Evolutionary conservation across 169 alveolate genomes (phyloP).

Genomic region (Eimeria necatrix): DNA sequence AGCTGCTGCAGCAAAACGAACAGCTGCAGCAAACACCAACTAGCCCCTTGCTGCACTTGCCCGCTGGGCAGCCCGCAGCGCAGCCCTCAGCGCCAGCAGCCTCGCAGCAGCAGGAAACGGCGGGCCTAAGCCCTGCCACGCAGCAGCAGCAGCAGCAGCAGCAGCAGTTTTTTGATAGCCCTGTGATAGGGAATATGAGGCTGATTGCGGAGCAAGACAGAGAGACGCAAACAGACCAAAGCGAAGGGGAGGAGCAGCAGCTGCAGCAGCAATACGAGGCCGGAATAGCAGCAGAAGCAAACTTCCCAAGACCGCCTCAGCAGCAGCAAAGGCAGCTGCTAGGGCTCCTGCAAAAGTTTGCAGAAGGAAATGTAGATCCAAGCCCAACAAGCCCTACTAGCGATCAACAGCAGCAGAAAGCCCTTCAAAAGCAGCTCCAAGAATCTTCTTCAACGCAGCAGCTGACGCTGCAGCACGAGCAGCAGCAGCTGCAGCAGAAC

Average conservation of each 20-base stretch:
- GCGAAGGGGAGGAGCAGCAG: background rate
- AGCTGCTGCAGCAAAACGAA: background rate
- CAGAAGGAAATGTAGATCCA: background rate
- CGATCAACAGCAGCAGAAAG: background rate
- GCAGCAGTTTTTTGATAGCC: background rate
- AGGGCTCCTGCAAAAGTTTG: background rate
- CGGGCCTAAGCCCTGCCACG: background rate
- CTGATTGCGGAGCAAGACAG: background rate
- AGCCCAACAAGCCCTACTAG: too few relatives aligned
- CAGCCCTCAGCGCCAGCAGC: background rate
- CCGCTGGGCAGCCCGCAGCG: too few relatives aligned
- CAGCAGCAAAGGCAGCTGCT: background rate
- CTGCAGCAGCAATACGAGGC: background rate
- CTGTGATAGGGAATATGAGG: background rate
- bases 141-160: constrained; percentile 52
- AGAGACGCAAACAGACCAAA: too few relatives aligned
- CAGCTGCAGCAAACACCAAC: background rate
- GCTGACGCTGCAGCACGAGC: constrained; percentile 14
- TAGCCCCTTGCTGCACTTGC: background rate
- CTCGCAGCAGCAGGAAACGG: background rate
- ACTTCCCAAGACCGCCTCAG: background rate
- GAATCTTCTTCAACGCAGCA: background rate
- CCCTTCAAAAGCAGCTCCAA: background rate
- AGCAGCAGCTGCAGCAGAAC: background rate
- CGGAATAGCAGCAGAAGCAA: background rate